A percentile compares a stretch with the other conserved stretches of the same genome.
Evolutionary conservation across 2,329 filamentous ascomycete genomes (phyloP).

Genomic region (Lecanicillium sp.): DNA sequence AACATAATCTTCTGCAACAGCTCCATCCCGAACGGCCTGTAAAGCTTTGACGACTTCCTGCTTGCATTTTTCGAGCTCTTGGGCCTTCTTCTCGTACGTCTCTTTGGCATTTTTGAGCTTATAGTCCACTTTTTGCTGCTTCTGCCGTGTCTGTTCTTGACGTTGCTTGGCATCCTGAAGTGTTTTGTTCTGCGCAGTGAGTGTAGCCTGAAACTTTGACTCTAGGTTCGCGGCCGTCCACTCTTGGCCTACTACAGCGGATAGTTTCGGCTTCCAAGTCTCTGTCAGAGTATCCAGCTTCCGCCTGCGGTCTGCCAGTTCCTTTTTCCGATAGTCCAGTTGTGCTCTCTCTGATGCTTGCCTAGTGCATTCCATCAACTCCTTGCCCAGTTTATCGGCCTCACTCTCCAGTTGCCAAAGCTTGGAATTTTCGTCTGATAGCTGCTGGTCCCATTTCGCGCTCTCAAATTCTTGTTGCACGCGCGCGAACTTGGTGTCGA

Average conservation of each 20-base stretch:
- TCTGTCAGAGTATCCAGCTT: conserved; percentile 70
- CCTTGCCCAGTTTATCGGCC: conserved; percentile 64
- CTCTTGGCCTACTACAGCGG: conserved; percentile 49
- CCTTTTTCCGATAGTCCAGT: conserved; percentile 75
- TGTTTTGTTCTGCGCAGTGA: conserved; percentile 49
- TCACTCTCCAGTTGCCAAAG: conserved; percentile 65
- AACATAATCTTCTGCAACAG: conserved; percentile 46
- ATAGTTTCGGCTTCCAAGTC: conserved; percentile 67
- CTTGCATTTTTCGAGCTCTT: conserved; percentile 55
- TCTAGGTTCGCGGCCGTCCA: conserved; percentile 71
- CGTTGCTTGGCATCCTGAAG: conserved; percentile 60
- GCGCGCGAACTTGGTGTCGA: conserved; percentile 53
- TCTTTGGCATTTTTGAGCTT: conserved; percentile 59
- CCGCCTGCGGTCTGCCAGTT: conserved; percentile 63
- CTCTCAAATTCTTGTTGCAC: conserved; percentile 55
- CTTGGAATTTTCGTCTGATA: conserved; percentile 57
- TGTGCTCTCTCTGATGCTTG: conserved; percentile 76
- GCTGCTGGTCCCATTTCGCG: conserved; percentile 62
- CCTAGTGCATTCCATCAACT: conserved; percentile 75
- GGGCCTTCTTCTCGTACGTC: conserved; percentile 55
- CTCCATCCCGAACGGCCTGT: conserved; percentile 32
- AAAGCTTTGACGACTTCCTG: conserved; percentile 45
- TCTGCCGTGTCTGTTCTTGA: conserved; percentile 62
- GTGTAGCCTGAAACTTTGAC: conserved; percentile 54
- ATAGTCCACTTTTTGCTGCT: conserved; percentile 70